These are phyloP conservation scores for Cladophialophora bantiana DNA, from an alignment of 2,329 filamentous ascomycete genomes.

Conservation along the genomic window DNA sequence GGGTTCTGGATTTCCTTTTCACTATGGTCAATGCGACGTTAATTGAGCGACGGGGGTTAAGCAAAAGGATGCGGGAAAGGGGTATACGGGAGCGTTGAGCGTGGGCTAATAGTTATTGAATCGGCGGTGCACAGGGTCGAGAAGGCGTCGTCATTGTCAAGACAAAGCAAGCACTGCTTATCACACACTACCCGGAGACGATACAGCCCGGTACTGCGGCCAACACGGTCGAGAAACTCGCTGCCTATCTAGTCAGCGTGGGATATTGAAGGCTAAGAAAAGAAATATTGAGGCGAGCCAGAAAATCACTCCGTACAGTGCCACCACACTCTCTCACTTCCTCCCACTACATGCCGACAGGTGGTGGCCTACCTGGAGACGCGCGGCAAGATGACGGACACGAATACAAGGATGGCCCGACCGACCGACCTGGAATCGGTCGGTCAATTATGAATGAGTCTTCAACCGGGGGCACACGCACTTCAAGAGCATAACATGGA, in stretches of 20 bases:
- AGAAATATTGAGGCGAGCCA: background rate
- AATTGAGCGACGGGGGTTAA: background rate
- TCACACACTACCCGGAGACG: conserved; percentile 82
- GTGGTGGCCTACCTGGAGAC: conserved; percentile 1
- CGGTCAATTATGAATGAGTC: background rate
- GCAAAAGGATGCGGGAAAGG: background rate
- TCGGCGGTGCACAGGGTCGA: conserved; percentile 65
- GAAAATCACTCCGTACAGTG: background rate
- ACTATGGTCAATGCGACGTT: background rate
- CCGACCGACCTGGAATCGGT: conserved; percentile 1
- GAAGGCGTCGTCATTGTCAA: conserved; percentile 83
- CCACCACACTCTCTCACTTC: background rate
- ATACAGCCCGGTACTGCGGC: conserved; percentile 77
- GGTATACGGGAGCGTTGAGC: background rate
- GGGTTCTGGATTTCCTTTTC: conserved; percentile 45
- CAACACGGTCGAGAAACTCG: conserved; percentile 80
- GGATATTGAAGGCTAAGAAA: conserved; percentile 66
- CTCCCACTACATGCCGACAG: background rate
- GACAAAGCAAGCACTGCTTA: conserved; percentile 85
- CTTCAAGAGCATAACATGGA: conserved; percentile 7
- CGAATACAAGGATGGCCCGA: conserved; percentile 5
- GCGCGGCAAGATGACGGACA: conserved; percentile 5
- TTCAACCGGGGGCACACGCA: background rate
- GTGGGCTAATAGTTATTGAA: background rate
- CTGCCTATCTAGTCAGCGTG: conserved; percentile 81